phyloP scores from a whole-genome alignment of 2,329 filamentous ascomycete genomes.

The Zymoseptoria ardabiliae region DNA sequence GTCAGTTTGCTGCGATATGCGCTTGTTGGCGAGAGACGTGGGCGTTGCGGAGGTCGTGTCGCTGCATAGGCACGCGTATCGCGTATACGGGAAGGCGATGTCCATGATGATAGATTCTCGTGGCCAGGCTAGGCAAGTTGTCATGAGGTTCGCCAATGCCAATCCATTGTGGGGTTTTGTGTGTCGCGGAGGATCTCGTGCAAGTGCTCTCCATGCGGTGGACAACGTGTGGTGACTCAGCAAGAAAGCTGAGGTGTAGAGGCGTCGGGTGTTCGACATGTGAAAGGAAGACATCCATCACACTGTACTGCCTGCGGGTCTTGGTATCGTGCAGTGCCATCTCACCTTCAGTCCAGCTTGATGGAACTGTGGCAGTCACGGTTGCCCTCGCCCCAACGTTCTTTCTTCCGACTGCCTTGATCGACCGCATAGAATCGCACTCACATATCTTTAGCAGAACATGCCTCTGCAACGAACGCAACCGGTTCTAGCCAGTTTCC shows the following conservation, averaged over 20 bases:
- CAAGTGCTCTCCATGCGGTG: neutral
- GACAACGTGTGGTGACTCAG: too few relatives aligned
- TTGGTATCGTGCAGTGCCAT: too few relatives aligned
- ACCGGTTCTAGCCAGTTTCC: constrained; percentile 22
- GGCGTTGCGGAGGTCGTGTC: constrained; percentile 37
- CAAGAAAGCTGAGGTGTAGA: too few relatives aligned
- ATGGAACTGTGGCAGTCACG: neutral
- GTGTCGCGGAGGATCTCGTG: neutral
- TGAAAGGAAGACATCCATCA: too few relatives aligned
- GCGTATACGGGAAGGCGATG: constrained; percentile 55
- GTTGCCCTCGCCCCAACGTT: neutral
- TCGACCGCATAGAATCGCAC: neutral
- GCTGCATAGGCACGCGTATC: constrained; percentile 58
- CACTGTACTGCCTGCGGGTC: too few relatives aligned
- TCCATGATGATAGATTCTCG: constrained; percentile 36
- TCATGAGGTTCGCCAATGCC: neutral
- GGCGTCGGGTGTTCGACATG: too few relatives aligned
- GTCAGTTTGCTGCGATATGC: constrained; percentile 37
- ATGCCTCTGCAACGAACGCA: constrained; percentile 9
- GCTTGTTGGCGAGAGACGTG: constrained; percentile 28
- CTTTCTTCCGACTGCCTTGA: neutral
- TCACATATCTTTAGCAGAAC: neutral
- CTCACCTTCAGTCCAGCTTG: too few relatives aligned
- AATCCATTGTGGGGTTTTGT: neutral
- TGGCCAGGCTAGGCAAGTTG: neutral